phyloP scores from a whole-genome alignment of 805 yeast species.

The Naumovozyma dairenensis region DNA sequence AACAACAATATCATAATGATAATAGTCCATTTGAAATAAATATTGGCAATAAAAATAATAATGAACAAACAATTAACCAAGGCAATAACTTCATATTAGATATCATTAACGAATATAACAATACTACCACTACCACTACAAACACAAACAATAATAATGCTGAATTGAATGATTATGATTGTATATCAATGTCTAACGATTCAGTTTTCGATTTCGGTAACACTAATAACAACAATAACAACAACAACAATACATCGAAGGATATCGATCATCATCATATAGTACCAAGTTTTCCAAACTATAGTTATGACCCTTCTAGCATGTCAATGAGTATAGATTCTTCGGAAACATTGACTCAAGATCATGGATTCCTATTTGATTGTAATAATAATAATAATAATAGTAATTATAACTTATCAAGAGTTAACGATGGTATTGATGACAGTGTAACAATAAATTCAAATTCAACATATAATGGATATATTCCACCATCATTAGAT shows the following conservation, averaged over 20 bases:
- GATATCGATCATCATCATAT: no score
- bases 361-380: no score
- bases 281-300: no score
- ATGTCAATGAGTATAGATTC: no score
- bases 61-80: neutral
- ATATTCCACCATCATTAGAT: slow-evolving; percentile 26
- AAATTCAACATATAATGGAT: slow-evolving; percentile 7
- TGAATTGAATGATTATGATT: neutral
- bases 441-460: no score
- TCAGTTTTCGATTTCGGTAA: neutral
- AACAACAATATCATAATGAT: no score
- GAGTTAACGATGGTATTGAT: no score
- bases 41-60: neutral
- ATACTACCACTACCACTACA: neutral
- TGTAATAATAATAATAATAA: no score
- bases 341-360: no score
- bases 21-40: no score
- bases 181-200: neutral
- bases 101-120: neutral
- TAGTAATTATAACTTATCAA: no score
- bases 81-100: neutral
- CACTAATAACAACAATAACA: neutral
- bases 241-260: neutral
- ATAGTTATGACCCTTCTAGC: no score
- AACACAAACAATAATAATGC: neutral